Base-by-base conservation (phyloP, 306 rosid species). In the Ochetophila trinervis region DNA sequence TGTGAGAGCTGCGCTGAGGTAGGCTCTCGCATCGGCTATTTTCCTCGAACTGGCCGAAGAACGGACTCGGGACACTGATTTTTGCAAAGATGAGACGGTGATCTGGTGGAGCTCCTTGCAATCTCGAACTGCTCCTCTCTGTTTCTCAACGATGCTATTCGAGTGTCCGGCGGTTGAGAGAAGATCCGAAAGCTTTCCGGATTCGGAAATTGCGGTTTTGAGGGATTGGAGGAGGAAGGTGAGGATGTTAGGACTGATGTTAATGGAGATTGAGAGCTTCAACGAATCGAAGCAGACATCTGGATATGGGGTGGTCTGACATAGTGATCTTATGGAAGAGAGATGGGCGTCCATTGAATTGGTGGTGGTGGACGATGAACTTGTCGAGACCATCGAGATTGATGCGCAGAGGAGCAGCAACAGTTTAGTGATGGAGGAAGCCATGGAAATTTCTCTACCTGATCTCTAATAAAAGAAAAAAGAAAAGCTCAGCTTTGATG, bases 1-100 rank as follows among this genome's bases (percentile, higher is more conserved):
- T 40, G 97, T 87, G 12, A 90, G 71, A 18, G 97, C 84, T 63
- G 95, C 97, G 72, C 97, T 90, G 8, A 90, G 91, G 52, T 82
- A 90, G 8, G 85, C 62, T 75, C 78, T 82, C 10, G 97, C 88
- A 72, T 85, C 85, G 15, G 53, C 71, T 8, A 85, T 40, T 23
- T 80, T 76, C 50, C 30, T 66, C 0, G 69, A 22, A 19, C 73
- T 45, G 12, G 64, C 11, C 5, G 76, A 11, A 6, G 78, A 62
- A 12, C 60, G 71, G 58, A 90, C 58, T n/a, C 65, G 57, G 14
- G 92, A 78, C 0, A 83, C 64, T 7, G 96, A 87, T 79, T 82
- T 58, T 37, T 74, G 62, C 17, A 90, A 62, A 24, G 88, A 82
- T 14, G 76, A 22, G 30, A 90, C 20, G 4, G 95, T 83, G 61